Evolutionary conservation across 805 yeast species (phyloP), one percentile per base, ranked within the genome.

Genomic region (Barnettozyma vustinii): DNA sequence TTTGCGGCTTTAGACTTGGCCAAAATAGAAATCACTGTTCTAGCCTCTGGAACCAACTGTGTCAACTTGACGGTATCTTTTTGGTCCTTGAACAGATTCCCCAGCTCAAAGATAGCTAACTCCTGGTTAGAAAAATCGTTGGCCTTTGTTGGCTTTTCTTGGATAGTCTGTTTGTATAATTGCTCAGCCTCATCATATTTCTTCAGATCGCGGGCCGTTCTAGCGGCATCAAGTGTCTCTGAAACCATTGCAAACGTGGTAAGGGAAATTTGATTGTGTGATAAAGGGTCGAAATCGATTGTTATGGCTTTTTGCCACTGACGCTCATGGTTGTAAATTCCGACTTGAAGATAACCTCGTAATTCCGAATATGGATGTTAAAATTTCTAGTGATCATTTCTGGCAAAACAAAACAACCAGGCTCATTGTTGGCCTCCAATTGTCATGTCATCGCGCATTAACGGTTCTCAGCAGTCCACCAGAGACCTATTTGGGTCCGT

Each of bases 1-100:
- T 92, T 94, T 19, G 98, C 96, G 9, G 96, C 86, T 67, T 94
- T 94, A 15, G 97, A 87, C 70, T 94, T 94, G 42, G 98, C 97
- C 61, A 87, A 81, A 32, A 79, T 77, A 47, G 83, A 79, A 74
- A 90, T 83, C n/a, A 83, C 78, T 9, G 69, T 71, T 57, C 94
- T 79, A 1, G 95, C 83, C 37, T 79, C 74, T 12, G 80, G 73
- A 36, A 94, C 80, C 59, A 94, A 79, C 37, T 69, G 70, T 16
- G 74, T 70, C 41, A 94, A 74, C 56, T 81, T 76, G 5, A 68
- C 72, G 23, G 75, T 69, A 42, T 81, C 70, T 12, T 70, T 61
- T 32, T 72, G 68, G 2, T 64, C 65, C 50, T 80, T 78, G 66
- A 87, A 91, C 30, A 90, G 63, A 50, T 76, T 73, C 33, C 96